Evolutionary conservation across 257 asterid genomes (phyloP).

Genomic region (Solanum chilense): DNA sequence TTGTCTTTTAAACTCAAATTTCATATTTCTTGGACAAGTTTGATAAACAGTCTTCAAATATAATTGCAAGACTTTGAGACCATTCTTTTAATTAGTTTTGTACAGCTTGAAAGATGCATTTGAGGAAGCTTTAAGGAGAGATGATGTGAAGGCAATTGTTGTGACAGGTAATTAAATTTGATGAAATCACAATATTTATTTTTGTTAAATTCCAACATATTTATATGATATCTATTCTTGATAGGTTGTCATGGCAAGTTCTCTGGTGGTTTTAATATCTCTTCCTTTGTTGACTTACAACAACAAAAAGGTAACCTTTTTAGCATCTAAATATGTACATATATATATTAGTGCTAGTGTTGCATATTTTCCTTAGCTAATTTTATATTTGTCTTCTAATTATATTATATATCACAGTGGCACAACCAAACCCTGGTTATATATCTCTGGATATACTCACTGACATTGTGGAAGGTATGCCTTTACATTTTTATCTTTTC

Average conservation of each 20-base stretch:
- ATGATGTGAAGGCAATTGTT: conserved; percentile 87
- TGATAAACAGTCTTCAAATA: neutral
- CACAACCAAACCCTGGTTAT: conserved; percentile 78
- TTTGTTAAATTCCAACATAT: neutral
- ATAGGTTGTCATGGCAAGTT: conserved; percentile 89
- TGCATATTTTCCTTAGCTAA: conserved; percentile 19
- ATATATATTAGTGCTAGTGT: neutral
- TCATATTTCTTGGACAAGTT: neutral
- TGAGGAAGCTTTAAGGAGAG: conserved; percentile 64
- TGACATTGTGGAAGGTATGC: conserved; percentile 64
- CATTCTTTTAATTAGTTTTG: conserved; percentile 36
- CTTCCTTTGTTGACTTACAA: conserved; percentile 69
- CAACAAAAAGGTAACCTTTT: conserved; percentile 42
- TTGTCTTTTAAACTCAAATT: neutral
- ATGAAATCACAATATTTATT: neutral
- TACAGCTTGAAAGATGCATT: conserved; percentile 75
- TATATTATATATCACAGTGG: conserved; percentile 31
- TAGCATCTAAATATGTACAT: neutral
- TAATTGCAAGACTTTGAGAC: neutral
- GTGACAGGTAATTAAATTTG: conserved; percentile 43
- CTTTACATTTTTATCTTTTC: neutral
- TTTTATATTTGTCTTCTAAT: neutral
- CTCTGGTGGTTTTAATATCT: conserved; percentile 89
- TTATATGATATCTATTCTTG: neutral
- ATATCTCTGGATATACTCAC: conserved; percentile 75